Conservation (phyloP, 306 rosid species). For the Morella rubra region DNA sequence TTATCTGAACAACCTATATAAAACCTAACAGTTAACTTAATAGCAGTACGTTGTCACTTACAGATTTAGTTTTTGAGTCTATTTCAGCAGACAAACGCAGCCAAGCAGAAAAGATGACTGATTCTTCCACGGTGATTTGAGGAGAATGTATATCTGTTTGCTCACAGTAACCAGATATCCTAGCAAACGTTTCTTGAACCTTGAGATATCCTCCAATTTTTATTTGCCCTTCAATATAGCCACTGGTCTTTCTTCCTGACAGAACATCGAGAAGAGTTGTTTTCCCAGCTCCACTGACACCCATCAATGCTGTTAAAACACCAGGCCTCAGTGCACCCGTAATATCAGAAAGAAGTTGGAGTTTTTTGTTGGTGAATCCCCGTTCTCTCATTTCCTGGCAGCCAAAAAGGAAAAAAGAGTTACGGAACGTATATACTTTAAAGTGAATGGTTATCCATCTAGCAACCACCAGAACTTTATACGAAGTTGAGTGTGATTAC, state of each 20-base stretch:
- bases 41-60: neutral
- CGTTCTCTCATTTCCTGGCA: constrained; percentile 44
- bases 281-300: constrained; percentile 17
- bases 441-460: neutral
- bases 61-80: constrained; percentile 10
- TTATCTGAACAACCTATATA: neutral
- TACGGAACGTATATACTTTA: neutral
- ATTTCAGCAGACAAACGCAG: constrained; percentile 3
- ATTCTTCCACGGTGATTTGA: constrained; percentile 9
- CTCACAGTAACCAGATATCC: constrained; percentile 10
- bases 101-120: constrained; percentile 11
- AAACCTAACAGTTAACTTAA: neutral
- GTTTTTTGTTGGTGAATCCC: constrained; percentile 26
- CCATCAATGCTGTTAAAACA: constrained; percentile 11
- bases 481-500: constrained; percentile 23
- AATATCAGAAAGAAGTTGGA: constrained; percentile 10
- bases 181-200: constrained; percentile 5
- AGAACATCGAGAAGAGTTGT: constrained; percentile 5
- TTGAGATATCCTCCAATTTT: constrained; percentile 9
- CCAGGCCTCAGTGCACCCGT: constrained; percentile 1
- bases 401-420: neutral
- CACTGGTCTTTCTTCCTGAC: neutral
- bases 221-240: constrained; percentile 1
- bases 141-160: constrained; percentile 10
- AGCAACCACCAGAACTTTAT: neutral